phyloP scores from a whole-genome alignment of 2,329 filamentous ascomycete genomes.

The Fusarium chaquense region DNA sequence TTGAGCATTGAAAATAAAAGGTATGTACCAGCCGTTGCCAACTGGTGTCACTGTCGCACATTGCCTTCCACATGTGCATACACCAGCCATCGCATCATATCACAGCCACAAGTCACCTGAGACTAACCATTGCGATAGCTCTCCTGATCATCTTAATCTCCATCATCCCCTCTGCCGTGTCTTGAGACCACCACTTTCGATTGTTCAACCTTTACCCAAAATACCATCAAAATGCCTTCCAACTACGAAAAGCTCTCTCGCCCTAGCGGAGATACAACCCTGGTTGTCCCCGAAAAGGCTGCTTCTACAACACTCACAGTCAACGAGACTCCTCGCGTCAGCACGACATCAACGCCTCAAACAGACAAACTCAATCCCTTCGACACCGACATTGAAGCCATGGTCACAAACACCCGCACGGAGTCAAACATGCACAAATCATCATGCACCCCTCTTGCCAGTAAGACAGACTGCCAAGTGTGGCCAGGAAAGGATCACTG shows the following conservation, averaged over 20 bases:
- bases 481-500: constrained; percentile 72
- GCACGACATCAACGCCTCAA: constrained; percentile 59
- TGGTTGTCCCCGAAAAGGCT: constrained; percentile 49
- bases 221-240: constrained; percentile 42
- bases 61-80: not conserved
- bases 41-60: constrained; percentile 33
- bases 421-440: constrained; percentile 51
- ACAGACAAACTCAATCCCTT: constrained; percentile 64
- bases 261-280: constrained; percentile 41
- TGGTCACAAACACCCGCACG: constrained; percentile 52
- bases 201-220: not conserved
- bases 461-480: constrained; percentile 64
- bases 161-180: not conserved
- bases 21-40: constrained; percentile 33
- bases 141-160: not conserved
- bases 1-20: constrained; percentile 20
- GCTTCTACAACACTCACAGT: constrained; percentile 46
- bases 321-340: constrained; percentile 47
- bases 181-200: not conserved
- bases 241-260: constrained; percentile 46
- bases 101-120: constrained; percentile 30
- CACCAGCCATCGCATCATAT: constrained; percentile 16
- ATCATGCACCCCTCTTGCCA: constrained; percentile 43
- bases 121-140: constrained; percentile 34
- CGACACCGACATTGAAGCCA: constrained; percentile 69